phyloP scores from a whole-genome alignment of 2,329 filamentous ascomycete species.

The Didymella pomorum region DNA sequence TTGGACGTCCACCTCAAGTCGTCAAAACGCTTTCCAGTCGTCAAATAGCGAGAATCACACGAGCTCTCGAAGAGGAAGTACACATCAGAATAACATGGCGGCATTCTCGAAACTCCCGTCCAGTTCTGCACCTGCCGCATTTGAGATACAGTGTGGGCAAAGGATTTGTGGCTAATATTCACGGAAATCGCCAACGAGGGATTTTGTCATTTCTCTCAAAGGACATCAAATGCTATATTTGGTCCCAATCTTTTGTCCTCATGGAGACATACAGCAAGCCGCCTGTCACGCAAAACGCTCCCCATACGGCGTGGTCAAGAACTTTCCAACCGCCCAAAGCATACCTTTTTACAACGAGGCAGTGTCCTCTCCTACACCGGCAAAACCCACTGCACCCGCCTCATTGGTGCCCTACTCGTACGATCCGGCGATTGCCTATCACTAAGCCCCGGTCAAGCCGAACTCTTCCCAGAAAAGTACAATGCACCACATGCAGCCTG shows the following conservation, averaged over 20 bases:
- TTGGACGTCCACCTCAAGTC: neutral
- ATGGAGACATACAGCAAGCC: neutral
- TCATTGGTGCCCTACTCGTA: neutral
- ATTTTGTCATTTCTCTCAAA: neutral
- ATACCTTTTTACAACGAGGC: conserved; percentile 8
- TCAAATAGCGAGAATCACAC: neutral
- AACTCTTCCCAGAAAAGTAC: conserved; percentile 5
- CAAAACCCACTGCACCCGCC: neutral
- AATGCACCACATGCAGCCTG: conserved; percentile 4
- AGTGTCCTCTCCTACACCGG: conserved; percentile 8
- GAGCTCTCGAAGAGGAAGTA: neutral
- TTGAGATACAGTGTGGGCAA: neutral
- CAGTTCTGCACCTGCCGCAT: neutral
- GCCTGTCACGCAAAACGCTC: neutral
- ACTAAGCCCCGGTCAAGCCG: neutral
- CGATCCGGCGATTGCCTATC: conserved; percentile 5
- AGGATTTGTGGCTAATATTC: neutral
- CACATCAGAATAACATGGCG: too few species aligned
- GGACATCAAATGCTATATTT: conserved; percentile 2
- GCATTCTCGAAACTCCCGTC: neutral
- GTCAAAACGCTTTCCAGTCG: neutral
- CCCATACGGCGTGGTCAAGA: neutral
- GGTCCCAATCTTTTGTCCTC: neutral
- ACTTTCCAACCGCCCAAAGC: conserved; percentile 4
- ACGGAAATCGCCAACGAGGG: neutral